phyloP scores from a whole-genome alignment of 306 rosid genomes.

The Rosa lucieae region DNA sequence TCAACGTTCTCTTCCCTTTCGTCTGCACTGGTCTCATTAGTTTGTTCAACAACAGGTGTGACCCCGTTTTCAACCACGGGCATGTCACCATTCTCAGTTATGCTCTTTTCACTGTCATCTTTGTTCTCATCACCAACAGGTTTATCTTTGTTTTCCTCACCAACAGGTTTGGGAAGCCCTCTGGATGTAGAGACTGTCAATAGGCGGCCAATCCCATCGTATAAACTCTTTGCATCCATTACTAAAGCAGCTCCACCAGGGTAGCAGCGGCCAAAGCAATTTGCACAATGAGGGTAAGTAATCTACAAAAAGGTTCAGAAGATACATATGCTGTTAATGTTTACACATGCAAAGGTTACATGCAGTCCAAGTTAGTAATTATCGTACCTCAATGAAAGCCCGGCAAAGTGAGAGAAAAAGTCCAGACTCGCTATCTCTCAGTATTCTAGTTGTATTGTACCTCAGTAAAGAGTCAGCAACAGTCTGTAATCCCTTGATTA shows the following conservation, averaged over 20 bases:
- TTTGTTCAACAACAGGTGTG: constrained; percentile 40
- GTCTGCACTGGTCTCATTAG: constrained; percentile 30
- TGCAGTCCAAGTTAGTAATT: constrained; percentile 4
- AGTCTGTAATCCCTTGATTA: constrained; percentile 73
- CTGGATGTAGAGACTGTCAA: constrained; percentile 66
- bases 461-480: constrained; percentile 81
- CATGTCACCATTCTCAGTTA: constrained; percentile 58
- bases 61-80: constrained; percentile 63
- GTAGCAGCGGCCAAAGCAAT: constrained; percentile 96
- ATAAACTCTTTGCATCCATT: constrained; percentile 70
- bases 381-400: constrained; percentile 78
- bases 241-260: constrained; percentile 69
- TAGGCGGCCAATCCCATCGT: constrained; percentile 69
- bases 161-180: constrained; percentile 61
- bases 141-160: constrained; percentile 45
- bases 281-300: constrained; percentile 83
- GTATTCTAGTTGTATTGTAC: constrained; percentile 80
- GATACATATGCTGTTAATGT: constrained; percentile 16
- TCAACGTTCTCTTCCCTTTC: constrained; percentile 11
- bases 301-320: constrained; percentile 45
- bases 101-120: constrained; percentile 33
- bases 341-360: background rate
- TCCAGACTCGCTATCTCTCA: constrained; percentile 80
- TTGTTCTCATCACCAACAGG: constrained; percentile 51
- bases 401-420: constrained; percentile 95